Evolutionary conservation across 179 eudicot species (phyloP), one percentile per base, ranked within the genome.

Genomic region (Beta lomatogona): DNA sequence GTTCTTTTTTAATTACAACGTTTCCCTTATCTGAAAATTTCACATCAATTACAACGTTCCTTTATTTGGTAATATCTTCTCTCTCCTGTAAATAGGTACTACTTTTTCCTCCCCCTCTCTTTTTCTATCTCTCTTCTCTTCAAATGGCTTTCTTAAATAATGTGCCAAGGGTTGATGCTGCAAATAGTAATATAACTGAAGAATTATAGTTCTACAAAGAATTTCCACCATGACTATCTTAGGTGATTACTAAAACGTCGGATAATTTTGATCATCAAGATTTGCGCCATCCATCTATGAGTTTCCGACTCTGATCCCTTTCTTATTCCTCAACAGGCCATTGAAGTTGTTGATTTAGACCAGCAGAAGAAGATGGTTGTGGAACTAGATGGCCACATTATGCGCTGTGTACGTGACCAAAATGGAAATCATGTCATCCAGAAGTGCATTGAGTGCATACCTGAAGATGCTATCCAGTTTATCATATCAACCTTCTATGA

Each of bases 351-450:
- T 69, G 95, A 91, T 83, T 87, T 92, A 79, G 99, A 97, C 85
- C 98, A 93, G 86, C 95, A 95, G 86, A 94, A 89, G 83, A 87
- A 90, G 90, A 94, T 97, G 99, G 99, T 97, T 82, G 89, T 87
- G 44, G 99, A 97, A 90, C 92, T 97, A 69, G 99, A 97, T 85
- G 98, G 99, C 72, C 91, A 97, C 67, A 77, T 97, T 7, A 94
- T 94, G 98, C 97, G 99, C 69, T 97, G 99, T 89, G 98, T 97
- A n/a, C 99, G 97, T 79, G 99, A 97, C 87, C 99, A 97, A 85
- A 97, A 97, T 81, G 99, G 99, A 59, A 97, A 97, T 82, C 99
- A 97, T 84, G 99, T 97, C 31, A 89, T 97, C 59, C 99, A 97
- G 80, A 97, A 97, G 88, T 97, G 98, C 88, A 97, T 97, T 77